These are phyloP conservation scores for Eimeria necatrix DNA, from an alignment of 169 alveolate genomes.

Conservation along the genomic window DNA sequence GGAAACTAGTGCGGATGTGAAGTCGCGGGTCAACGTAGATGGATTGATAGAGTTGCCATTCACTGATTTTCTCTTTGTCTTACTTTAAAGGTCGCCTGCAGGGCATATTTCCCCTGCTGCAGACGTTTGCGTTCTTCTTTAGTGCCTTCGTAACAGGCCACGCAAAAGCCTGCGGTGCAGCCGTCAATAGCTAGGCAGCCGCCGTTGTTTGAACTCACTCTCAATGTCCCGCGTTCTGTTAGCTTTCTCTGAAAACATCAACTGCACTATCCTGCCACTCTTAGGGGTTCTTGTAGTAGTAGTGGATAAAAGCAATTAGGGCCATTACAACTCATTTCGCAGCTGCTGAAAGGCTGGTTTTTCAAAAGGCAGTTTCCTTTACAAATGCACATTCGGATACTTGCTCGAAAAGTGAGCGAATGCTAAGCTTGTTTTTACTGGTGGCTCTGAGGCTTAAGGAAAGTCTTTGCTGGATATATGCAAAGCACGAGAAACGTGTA, in stretches of 20 bases:
- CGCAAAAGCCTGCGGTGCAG: constrained; percentile 71
- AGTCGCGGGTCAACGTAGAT: too few relatives aligned
- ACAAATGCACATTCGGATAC: background rate
- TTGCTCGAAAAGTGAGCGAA: background rate
- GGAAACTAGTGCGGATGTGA: too few relatives aligned
- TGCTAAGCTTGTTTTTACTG: background rate
- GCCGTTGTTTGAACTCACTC: background rate
- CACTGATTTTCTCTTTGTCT: background rate
- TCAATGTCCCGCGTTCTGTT: constrained; percentile 62
- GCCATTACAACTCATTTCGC: background rate
- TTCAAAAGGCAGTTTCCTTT: background rate
- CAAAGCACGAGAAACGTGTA: background rate
- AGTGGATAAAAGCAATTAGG: background rate
- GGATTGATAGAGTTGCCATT: too few relatives aligned
- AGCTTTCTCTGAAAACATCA: constrained; percentile 54
- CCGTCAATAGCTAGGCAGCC: constrained; percentile 72
- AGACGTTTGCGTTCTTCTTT: constrained; percentile 55
- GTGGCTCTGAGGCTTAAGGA: background rate
- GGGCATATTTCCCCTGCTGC: constrained; percentile 45
- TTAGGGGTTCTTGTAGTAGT: background rate
- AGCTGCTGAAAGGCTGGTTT: background rate
- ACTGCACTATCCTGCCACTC: background rate
- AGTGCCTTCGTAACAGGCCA: constrained; percentile 81
- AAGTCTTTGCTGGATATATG: background rate
- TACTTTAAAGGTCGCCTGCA: constrained; percentile 67